Percentiles rank a stretch among this genome's conserved stretches.
Evolutionary conservation across 1,284 basidiomycete species (phyloP).

Genomic region (Ceratobasidium sp.): DNA sequence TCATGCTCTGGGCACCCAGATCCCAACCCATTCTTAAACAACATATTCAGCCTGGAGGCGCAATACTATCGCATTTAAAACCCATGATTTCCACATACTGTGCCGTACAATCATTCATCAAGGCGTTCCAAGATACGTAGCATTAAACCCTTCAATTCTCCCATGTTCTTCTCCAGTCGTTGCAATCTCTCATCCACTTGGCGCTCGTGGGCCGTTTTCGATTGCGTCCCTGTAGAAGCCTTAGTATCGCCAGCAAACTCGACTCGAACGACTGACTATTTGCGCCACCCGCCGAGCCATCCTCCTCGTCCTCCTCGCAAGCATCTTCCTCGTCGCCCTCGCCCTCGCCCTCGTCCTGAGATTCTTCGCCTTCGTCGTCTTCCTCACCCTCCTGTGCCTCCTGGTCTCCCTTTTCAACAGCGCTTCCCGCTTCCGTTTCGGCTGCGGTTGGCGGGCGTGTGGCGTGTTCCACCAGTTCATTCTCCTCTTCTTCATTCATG

Average conservation of each 20-base stretch:
- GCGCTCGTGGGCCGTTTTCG: background rate
- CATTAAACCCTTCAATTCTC: constrained; percentile 28
- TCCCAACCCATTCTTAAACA: no score
- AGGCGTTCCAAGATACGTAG: constrained; percentile 10
- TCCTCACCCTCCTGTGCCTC: background rate
- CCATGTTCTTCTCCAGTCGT: constrained; percentile 15
- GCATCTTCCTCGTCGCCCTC: background rate
- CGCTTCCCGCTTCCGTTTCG: constrained; percentile 9
- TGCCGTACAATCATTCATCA: background rate
- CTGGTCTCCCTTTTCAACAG: background rate
- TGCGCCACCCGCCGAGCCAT: background rate
- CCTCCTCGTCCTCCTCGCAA: background rate
- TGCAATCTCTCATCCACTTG: constrained; percentile 3
- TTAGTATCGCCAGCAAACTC: background rate
- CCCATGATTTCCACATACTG: no score
- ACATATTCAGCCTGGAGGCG: no score
- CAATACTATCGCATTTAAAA: no score
- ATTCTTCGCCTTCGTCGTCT: background rate
- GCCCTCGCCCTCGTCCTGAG: background rate
- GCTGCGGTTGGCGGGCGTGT: constrained; percentile 22
- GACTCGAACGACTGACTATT: background rate
- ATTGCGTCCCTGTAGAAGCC: background rate
- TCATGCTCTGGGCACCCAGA: no score
- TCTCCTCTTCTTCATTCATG: background rate
- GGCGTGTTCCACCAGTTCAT: constrained; percentile 33